Percentiles rank a stretch among this genome's conserved stretches.
Conservation (phyloP, 768 basidiomycete species). For the Boletus rex-veris region DNA sequence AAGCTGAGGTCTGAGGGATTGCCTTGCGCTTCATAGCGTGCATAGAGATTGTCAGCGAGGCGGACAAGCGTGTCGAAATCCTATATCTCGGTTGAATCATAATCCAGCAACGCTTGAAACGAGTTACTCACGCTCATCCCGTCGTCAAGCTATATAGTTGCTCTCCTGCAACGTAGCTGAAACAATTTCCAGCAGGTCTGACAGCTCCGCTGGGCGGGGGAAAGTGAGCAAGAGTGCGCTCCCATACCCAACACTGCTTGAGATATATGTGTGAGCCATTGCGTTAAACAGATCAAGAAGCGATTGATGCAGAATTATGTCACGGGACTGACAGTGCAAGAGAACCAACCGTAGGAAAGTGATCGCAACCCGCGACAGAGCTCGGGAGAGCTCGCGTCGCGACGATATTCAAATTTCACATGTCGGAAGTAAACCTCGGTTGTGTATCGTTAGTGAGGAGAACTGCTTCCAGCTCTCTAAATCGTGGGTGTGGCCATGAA, state of each 20-base stretch:
- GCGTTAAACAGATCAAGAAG: slow-evolving; percentile 5
- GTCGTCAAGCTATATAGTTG: not conserved
- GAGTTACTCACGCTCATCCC: slow-evolving; percentile 18
- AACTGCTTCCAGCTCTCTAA: not conserved
- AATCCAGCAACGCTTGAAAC: not conserved
- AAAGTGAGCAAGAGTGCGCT: slow-evolving; percentile 3
- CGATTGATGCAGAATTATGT: slow-evolving; percentile 10
- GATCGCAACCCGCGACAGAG: not conserved
- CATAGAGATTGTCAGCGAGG: slow-evolving; percentile 25
- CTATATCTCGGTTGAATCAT: slow-evolving; percentile 8
- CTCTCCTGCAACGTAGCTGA: not conserved
- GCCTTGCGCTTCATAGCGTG: slow-evolving; percentile 20
- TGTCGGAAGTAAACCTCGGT: not conserved
- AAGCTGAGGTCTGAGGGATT: slow-evolving; percentile 24
- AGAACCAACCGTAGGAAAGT: slow-evolving; percentile 9
- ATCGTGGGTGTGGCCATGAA: no score
- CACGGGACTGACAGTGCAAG: slow-evolving; percentile 3
- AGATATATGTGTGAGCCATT: slow-evolving; percentile 17
- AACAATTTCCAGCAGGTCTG: not conserved
- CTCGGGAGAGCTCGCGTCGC: slow-evolving; percentile 2
- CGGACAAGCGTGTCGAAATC: slow-evolving; percentile 22
- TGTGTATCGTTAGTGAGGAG: not conserved
- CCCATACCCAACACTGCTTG: not conserved
- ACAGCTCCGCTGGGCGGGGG: not conserved
- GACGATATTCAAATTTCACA: not conserved